Evolutionary conservation across 805 yeast genomes (phyloP).

Genomic region (Wickerhamomyces strasburgensis): DNA sequence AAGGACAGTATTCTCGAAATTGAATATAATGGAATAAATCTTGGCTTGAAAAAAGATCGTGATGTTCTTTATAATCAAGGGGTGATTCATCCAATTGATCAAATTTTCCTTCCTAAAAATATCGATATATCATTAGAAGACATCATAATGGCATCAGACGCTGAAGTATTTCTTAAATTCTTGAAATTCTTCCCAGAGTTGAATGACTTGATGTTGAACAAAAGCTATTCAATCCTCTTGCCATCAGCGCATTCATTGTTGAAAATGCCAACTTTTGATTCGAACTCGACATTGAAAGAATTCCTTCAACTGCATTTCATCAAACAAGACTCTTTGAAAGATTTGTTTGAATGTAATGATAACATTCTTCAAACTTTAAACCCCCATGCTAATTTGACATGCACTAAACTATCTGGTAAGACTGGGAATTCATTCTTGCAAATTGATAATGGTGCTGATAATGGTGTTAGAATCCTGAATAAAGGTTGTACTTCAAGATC

Average conservation of each 20-base stretch:
- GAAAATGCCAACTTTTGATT: conserved; percentile 43
- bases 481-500: conserved; percentile 53
- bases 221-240: conserved; percentile 56
- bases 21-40: conserved; percentile 16
- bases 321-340: conserved; percentile 47
- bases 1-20: conserved; percentile 21
- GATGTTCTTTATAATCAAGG: conserved; percentile 82
- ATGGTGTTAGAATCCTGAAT: conserved; percentile 52
- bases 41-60: conserved; percentile 32
- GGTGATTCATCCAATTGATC: conserved; percentile 66
- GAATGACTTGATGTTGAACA: conserved; percentile 35
- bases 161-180: conserved; percentile 41
- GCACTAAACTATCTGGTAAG: conserved; percentile 34
- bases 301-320: conserved; percentile 67
- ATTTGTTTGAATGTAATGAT: conserved; percentile 46
- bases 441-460: conserved; percentile 44
- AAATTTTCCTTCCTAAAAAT: conserved; percentile 51
- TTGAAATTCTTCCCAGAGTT: conserved; percentile 41
- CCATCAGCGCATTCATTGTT: conserved; percentile 60
- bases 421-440: conserved; percentile 33
- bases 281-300: conserved; percentile 39
- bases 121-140: conserved; percentile 51
- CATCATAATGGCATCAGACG: conserved; percentile 50
- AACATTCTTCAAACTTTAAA: conserved; percentile 38
- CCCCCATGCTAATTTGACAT: conserved; percentile 39